Conservation (phyloP, 2,329 filamentous ascomycete species). For the Colletotrichum sp. region DNA sequence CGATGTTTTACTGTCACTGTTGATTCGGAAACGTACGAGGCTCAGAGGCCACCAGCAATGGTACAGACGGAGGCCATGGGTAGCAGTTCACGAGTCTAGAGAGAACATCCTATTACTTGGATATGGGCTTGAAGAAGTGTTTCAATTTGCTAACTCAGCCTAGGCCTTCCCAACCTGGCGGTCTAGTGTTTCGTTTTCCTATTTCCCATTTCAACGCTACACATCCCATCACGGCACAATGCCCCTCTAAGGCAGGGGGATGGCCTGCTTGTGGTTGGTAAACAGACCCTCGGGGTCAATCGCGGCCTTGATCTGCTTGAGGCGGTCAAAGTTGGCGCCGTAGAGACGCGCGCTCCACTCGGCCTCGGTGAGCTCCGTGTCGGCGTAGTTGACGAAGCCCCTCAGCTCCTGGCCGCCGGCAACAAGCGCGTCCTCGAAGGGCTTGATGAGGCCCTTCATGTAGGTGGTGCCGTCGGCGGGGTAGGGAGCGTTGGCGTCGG, state of each 20-base stretch:
- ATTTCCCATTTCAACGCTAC: not conserved
- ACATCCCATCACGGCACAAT: not conserved
- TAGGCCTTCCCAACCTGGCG: not conserved
- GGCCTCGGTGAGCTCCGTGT: slow-evolving; percentile 18
- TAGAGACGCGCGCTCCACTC: slow-evolving; percentile 21
- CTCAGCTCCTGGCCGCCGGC: slow-evolving; percentile 10
- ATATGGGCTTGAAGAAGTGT: not conserved
- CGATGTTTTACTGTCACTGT: not conserved
- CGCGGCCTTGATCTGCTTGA: slow-evolving; percentile 19
- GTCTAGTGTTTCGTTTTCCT: not conserved
- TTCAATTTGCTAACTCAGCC: not conserved
- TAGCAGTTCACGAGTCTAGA: not conserved
- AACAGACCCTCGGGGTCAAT: slow-evolving; percentile 21
- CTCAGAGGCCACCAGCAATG: not conserved
- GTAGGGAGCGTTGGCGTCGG: slow-evolving; percentile 50
- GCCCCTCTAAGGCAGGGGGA: not conserved
- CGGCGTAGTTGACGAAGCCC: slow-evolving; percentile 22
- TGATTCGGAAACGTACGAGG: not conserved
- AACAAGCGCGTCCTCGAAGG: slow-evolving; percentile 20
- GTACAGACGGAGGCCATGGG: not conserved
- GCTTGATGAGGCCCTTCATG: slow-evolving; percentile 44
- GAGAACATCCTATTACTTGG: not conserved
- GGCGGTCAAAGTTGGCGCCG: slow-evolving; percentile 20
- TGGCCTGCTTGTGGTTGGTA: slow-evolving; percentile 20
- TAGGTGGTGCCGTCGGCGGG: slow-evolving; percentile 52